Base-by-base conservation (phyloP, 192 early-diverging fungal species). In the Podila minutissima region DNA sequence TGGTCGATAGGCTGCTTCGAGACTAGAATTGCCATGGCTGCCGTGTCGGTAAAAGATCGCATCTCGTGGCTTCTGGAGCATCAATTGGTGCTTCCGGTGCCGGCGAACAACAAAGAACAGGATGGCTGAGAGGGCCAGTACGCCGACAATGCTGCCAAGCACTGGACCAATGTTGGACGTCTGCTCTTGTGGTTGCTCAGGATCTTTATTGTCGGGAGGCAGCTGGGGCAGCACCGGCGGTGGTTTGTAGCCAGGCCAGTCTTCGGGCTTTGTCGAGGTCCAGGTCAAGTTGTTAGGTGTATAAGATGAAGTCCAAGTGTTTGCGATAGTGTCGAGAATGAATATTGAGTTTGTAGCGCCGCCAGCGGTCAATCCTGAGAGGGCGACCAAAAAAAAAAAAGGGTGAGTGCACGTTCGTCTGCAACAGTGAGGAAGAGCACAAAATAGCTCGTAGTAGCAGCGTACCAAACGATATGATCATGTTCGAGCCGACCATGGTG, bases 171-270 rank as follows among this genome's bases (percentile, higher is more conserved):
- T 29, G 28, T 38, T 46, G 19, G 41, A 15, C 12, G 0, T 29
- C 10, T 22, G 46, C 0, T 9, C 32, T 11, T 61, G 31, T 53
- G 65, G 59, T 8, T 41, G 48, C 2, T 72, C 24, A 2, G 69
- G 64, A 26, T 68, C 74, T 19, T 41, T 51, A 13, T 17, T 22
- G 5, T 33, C n/a, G 17, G 69, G 66, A 8, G 58, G 48, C n/a
- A 50, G 37, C n/a, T 55, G 33, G 13, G 77, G 62, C 2, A 67
- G 4, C 2, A 41, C 24, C 9, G 71, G 77, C 4, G 77, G 77
- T n/a, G 77, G 77, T 61, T 72, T 81, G 29, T 81, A 81, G 48
- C 77, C 77, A 17, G 77, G 77, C 77, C 77, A 81, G 33, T 81
- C 77, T 51, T 81, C 61, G 46, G 77, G 77, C 5, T 72, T 72